phyloP scores from a whole-genome alignment of 2,329 filamentous ascomycete genomes.

The Alternaria arbusti region DNA sequence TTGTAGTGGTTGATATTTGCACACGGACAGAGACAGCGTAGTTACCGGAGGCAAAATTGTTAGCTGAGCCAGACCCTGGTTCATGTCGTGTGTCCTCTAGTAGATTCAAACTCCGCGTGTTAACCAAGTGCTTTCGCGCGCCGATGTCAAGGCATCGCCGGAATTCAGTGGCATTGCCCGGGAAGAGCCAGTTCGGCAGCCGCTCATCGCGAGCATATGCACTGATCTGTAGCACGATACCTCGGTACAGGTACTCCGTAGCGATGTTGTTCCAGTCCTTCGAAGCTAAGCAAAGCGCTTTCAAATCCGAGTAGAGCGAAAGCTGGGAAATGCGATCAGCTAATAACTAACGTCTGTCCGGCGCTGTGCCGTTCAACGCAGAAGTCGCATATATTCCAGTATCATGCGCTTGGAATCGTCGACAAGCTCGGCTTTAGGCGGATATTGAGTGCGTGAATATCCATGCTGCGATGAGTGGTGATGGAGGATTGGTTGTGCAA shows the following conservation, averaged over 20 bases:
- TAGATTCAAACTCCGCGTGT: slow-evolving; percentile 7
- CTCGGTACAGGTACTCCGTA: slow-evolving; percentile 6
- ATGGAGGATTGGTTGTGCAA: not conserved
- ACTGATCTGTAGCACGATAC: slow-evolving; percentile 7
- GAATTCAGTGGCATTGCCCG: not conserved
- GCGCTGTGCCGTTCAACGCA: not conserved
- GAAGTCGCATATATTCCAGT: not conserved
- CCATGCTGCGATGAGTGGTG: not conserved
- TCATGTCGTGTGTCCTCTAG: not conserved
- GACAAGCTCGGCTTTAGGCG: not conserved
- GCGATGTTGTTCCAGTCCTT: slow-evolving; percentile 6
- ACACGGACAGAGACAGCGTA: not conserved
- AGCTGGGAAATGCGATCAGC: not conserved
- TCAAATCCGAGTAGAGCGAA: slow-evolving; percentile 5
- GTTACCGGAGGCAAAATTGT: slow-evolving; percentile 1
- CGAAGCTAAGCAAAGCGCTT: slow-evolving; percentile 9
- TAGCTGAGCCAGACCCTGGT: not conserved
- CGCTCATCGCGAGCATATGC: not conserved
- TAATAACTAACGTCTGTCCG: no score
- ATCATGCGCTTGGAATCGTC: not conserved
- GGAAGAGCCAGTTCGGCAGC: not conserved
- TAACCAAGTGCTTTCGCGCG: slow-evolving; percentile 1
- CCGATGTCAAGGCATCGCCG: slow-evolving; percentile 4
- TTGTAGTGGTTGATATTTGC: not conserved
- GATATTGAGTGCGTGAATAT: not conserved